Conservation (phyloP, 164 flowering plant genomes). For the Tinospora cordifolia region DNA sequence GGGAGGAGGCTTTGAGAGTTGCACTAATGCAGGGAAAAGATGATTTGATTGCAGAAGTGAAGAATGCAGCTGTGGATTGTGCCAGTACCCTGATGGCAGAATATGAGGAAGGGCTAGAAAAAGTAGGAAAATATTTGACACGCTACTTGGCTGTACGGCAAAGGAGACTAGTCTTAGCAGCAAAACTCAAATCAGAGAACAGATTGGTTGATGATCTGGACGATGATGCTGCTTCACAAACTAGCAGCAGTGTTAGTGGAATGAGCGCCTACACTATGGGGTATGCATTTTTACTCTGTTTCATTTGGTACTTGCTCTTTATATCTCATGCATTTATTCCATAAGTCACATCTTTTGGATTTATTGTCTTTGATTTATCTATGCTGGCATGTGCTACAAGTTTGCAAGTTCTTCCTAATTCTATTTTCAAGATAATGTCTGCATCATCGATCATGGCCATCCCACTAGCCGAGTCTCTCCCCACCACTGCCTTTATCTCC, state of each 20-base stretch:
- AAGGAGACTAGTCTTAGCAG: constrained; percentile 80
- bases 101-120: constrained; percentile 75
- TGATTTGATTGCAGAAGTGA: constrained; percentile 51
- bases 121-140: constrained; percentile 83
- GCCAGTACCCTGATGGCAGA: constrained; percentile 49
- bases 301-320: neutral
- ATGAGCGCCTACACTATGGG: constrained; percentile 96
- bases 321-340: neutral
- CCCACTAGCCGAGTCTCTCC: too few relatives aligned
- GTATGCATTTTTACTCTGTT: constrained; percentile 31
- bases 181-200: constrained; percentile 67
- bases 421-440: neutral
- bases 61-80: constrained; percentile 66
- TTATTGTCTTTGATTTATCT: neutral
- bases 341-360: neutral
- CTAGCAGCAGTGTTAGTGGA: constrained; percentile 87
- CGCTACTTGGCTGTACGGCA: constrained; percentile 94
- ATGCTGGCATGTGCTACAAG: neutral
- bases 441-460: neutral
- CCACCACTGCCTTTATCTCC: too few relatives aligned
- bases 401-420: neutral
- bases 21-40: constrained; percentile 58
- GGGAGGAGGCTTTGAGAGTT: constrained; percentile 95
- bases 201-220: constrained; percentile 45
- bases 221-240: constrained; percentile 82